Percentiles rank a stretch among this genome's conserved stretches.
phyloP scores from a whole-genome alignment of 1,284 basidiomycete species.

The Pterulicium gracile region DNA sequence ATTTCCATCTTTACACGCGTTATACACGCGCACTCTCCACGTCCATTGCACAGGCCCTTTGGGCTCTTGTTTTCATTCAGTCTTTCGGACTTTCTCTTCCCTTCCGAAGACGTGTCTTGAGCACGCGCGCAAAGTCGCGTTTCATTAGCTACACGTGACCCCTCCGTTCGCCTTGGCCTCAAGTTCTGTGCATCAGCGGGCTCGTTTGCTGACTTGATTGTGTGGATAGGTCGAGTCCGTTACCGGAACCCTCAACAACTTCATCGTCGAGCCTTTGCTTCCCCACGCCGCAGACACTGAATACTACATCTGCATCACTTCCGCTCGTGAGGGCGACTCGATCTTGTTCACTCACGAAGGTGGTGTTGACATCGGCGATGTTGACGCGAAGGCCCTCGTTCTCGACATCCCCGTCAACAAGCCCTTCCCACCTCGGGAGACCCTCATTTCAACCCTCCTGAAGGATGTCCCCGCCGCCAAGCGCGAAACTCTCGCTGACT shows the following conservation, averaged over 20 bases:
- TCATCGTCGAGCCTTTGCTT: slow-evolving; percentile 97
- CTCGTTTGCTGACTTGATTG: too few relatives aligned
- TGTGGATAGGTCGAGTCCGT: slow-evolving; percentile 79
- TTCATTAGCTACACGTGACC: too few relatives aligned
- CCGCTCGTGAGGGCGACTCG: slow-evolving; percentile 87
- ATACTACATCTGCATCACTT: slow-evolving; percentile 98
- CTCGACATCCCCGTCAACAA: slow-evolving; percentile 75
- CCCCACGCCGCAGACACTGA: slow-evolving; percentile 92
- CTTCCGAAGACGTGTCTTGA: too few relatives aligned
- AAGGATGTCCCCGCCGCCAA: slow-evolving; percentile 71
- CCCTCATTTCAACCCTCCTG: slow-evolving; percentile 69
- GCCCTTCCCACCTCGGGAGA: slow-evolving; percentile 72
- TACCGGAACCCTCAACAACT: slow-evolving; percentile 92
- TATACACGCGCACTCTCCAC: too few relatives aligned
- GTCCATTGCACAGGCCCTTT: too few relatives aligned
- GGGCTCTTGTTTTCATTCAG: too few relatives aligned
- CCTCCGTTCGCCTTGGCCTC: too few relatives aligned
- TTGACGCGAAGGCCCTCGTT: slow-evolving; percentile 94
- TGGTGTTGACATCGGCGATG: slow-evolving; percentile 98
- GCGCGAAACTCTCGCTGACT: slow-evolving; percentile 86
- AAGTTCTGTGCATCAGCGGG: too few relatives aligned
- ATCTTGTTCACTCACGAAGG: slow-evolving; percentile 99
- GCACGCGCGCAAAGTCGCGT: too few relatives aligned
- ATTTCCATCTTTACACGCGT: slow-evolving; percentile 5
- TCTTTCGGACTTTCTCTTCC: too few relatives aligned